Conservation (phyloP, 192 early-diverging fungal genomes). For the Backusella parvicylindrica region DNA sequence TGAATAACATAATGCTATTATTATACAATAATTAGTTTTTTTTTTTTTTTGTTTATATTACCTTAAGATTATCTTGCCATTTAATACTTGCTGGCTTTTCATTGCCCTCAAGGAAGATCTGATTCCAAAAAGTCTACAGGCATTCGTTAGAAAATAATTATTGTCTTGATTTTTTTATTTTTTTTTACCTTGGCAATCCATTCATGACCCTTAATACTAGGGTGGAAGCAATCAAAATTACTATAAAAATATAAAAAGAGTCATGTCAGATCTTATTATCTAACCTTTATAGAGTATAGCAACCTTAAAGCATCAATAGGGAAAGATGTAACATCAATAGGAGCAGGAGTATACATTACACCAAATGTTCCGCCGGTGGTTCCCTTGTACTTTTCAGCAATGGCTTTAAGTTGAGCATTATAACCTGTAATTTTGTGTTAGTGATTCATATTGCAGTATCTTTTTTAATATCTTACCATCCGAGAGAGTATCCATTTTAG, state of each 20-base stretch:
- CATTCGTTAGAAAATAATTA: neutral
- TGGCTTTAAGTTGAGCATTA: constrained; percentile 34
- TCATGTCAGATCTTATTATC: neutral
- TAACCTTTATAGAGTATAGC: constrained; percentile 10
- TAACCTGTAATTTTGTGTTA: neutral
- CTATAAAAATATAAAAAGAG: constrained; percentile 23
- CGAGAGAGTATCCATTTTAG: neutral
- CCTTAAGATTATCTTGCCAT: neutral
- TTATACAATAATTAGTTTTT: neutral
- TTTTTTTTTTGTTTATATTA: neutral
- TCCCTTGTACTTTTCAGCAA: constrained; percentile 34
- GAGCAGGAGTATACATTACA: constrained; percentile 17
- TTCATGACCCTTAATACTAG: constrained; percentile 12
- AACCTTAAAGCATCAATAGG: constrained; percentile 35
- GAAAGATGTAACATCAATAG: constrained; percentile 31
- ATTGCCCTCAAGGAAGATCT: neutral
- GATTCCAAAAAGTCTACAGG: neutral
- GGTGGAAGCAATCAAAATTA: constrained; percentile 54
- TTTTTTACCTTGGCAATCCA: constrained; percentile 15
- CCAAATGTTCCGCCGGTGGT: constrained; percentile 19
- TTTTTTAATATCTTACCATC: constrained; percentile 2
- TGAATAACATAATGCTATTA: neutral
- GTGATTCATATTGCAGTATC: neutral
- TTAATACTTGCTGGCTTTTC: neutral
- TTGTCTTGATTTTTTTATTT: neutral